Percentiles rank a stretch among this genome's conserved stretches.
Conservation (phyloP, 2,329 filamentous ascomycete species). For the Pseudocercospora vitis region DNA sequence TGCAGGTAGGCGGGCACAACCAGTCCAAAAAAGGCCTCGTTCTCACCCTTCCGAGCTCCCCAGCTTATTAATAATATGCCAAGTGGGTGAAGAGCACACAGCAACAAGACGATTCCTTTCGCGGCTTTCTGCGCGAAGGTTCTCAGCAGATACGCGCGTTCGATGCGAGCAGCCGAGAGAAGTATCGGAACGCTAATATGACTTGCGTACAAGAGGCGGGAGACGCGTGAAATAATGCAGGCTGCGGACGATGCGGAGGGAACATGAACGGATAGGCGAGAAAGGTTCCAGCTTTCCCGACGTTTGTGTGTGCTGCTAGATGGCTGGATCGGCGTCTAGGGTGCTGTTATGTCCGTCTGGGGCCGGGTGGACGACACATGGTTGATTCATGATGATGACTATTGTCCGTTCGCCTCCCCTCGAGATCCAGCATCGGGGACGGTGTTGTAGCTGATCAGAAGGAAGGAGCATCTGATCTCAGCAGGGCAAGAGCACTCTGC, state of each 20-base stretch:
- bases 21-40: not conserved
- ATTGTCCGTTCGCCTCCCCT: too few relatives aligned
- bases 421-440: too few relatives aligned
- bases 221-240: conserved; percentile 13
- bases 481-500: conserved; percentile 3
- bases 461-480: not conserved
- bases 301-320: conserved; percentile 2
- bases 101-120: too few relatives aligned
- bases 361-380: conserved; percentile 2
- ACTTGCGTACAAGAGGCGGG: conserved; percentile 11
- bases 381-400: too few relatives aligned
- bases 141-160: conserved; percentile 13
- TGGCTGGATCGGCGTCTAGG: conserved; percentile 6
- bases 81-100: too few relatives aligned
- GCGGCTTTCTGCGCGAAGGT: too few relatives aligned
- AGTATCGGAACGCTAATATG: conserved; percentile 10
- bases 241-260: conserved; percentile 15
- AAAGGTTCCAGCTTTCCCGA: conserved; percentile 1
- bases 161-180: conserved; percentile 9
- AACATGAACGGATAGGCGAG: conserved; percentile 7
- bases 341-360: conserved; percentile 10
- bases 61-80: too few relatives aligned
- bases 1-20: conserved; percentile 2
- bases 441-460: too few relatives aligned
- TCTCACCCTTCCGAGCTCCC: not conserved